Conservation (phyloP, 345 rosid genomes). For the Pistacia integerrima region DNA sequence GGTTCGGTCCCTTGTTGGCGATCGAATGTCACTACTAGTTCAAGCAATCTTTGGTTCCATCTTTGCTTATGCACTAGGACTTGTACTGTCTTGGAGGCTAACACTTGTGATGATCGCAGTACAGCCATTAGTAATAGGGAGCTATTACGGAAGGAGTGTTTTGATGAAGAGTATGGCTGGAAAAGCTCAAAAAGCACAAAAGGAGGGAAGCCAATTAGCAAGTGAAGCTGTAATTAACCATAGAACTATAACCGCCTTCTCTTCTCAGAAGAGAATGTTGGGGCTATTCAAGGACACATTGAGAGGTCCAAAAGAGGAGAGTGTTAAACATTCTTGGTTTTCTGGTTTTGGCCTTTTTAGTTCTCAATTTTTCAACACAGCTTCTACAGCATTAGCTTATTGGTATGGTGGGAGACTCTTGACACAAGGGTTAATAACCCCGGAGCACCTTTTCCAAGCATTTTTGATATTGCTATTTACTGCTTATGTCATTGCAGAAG, state of each 20-base stretch:
- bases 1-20: conserved; percentile 62
- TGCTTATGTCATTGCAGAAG: conserved; percentile 71
- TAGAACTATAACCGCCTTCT: conserved; percentile 73
- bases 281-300: conserved; percentile 55
- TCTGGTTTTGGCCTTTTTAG: conserved; percentile 64
- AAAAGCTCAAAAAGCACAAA: conserved; percentile 65
- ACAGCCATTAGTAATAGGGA: conserved; percentile 63
- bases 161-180: conserved; percentile 64
- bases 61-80: conserved; percentile 50
- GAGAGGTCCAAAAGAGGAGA: conserved; percentile 60
- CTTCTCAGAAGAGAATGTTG: conserved; percentile 62
- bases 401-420: conserved; percentile 74
- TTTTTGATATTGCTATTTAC: conserved; percentile 55
- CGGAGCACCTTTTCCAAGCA: conserved; percentile 61
- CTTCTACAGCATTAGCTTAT: conserved; percentile 54
- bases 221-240: conserved; percentile 70
- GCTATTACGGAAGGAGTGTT: conserved; percentile 50
- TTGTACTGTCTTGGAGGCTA: conserved; percentile 57
- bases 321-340: conserved; percentile 51
- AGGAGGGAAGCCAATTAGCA: conserved; percentile 71
- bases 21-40: conserved; percentile 61
- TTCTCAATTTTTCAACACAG: conserved; percentile 62
- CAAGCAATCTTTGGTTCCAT: conserved; percentile 59
- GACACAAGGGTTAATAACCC: conserved; percentile 28
- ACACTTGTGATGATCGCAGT: conserved; percentile 60